A percentile compares a stretch with the other conserved stretches of the same genome.
Evolutionary conservation across 2,329 filamentous ascomycete species (phyloP).

Genomic region (Gremmenia infestans): DNA sequence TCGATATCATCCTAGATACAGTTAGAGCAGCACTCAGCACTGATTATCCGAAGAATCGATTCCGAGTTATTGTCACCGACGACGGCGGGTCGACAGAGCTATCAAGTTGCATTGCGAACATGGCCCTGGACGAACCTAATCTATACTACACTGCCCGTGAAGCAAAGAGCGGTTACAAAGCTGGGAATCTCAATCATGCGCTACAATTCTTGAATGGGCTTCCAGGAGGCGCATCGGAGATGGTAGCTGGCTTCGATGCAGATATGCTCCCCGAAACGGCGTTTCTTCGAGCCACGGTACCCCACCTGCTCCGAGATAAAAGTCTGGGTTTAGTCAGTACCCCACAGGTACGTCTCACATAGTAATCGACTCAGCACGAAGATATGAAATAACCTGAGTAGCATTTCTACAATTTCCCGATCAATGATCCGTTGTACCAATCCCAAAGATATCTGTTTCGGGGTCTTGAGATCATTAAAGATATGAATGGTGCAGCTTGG

Average conservation of each 20-base stretch:
- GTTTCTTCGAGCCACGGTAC: constrained; percentile 55
- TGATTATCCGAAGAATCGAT: constrained; percentile 50
- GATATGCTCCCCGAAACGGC: constrained; percentile 62
- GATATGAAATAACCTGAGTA: constrained; percentile 10
- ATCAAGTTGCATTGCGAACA: constrained; percentile 33
- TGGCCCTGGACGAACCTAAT: constrained; percentile 41
- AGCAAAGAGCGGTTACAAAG: constrained; percentile 45
- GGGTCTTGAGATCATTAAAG: constrained; percentile 43
- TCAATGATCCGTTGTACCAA: constrained; percentile 50
- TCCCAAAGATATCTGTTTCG: constrained; percentile 55
- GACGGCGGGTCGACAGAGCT: constrained; percentile 46
- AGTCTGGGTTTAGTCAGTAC: constrained; percentile 56
- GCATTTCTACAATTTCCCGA: constrained; percentile 59
- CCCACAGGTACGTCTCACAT: constrained; percentile 40
- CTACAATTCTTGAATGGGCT: constrained; percentile 45
- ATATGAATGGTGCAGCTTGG: constrained; percentile 49
- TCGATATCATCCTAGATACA: constrained; percentile 52
- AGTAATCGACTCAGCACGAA: neutral
- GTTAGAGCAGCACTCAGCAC: constrained; percentile 48
- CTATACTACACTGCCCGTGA: constrained; percentile 45
- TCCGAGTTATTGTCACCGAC: constrained; percentile 51
- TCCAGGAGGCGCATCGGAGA: constrained; percentile 51
- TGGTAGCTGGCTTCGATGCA: constrained; percentile 59
- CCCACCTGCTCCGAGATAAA: constrained; percentile 51
- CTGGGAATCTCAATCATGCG: constrained; percentile 59